A percentile compares a stretch with the other conserved stretches of the same genome.
Evolutionary conservation across 176 grass and related monocot genomes (phyloP).

Genomic region (Eleusine coracana): DNA sequence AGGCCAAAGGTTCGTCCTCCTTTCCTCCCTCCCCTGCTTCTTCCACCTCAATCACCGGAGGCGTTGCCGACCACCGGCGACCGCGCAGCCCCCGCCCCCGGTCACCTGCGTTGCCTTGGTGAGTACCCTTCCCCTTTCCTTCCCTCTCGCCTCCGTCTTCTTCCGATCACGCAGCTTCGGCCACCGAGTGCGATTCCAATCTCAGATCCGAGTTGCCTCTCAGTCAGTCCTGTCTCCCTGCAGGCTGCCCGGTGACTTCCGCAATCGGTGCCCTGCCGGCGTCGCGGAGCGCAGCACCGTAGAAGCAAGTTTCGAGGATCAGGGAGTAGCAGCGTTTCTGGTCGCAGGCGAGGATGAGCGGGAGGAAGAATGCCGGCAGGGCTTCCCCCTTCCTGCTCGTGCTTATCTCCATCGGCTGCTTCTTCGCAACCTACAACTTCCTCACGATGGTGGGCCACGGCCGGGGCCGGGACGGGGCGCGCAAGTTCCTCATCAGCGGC

Average conservation of each 20-base stretch:
- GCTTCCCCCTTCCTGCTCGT: slow-evolving; percentile 58
- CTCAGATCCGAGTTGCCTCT: slow-evolving; percentile 31
- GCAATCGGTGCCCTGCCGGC: background rate
- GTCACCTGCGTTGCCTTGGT: background rate
- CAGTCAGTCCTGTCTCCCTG: background rate
- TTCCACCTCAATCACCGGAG: slow-evolving; percentile 4
- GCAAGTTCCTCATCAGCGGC: slow-evolving; percentile 36
- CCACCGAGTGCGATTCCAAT: slow-evolving; percentile 8
- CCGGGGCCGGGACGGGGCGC: slow-evolving; percentile 35
- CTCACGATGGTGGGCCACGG: slow-evolving; percentile 55
- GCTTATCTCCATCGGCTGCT: slow-evolving; percentile 58
- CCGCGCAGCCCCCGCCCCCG: background rate
- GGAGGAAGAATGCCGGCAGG: slow-evolving; percentile 58
- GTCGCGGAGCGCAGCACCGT: background rate
- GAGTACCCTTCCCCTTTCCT: background rate
- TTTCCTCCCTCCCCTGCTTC: background rate
- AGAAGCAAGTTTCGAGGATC: background rate
- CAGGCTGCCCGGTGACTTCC: background rate
- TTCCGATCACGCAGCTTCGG: background rate
- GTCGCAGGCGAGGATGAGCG: slow-evolving; percentile 41
- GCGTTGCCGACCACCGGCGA: slow-evolving; percentile 1
- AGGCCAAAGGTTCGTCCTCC: background rate
- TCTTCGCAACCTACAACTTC: slow-evolving; percentile 89
- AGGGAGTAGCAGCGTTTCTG: background rate
- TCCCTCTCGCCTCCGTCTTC: background rate